Evolutionary conservation across 805 yeast genomes (phyloP), one percentile per base, ranked within the genome.

Genomic region (Saturnispora sanitii): DNA sequence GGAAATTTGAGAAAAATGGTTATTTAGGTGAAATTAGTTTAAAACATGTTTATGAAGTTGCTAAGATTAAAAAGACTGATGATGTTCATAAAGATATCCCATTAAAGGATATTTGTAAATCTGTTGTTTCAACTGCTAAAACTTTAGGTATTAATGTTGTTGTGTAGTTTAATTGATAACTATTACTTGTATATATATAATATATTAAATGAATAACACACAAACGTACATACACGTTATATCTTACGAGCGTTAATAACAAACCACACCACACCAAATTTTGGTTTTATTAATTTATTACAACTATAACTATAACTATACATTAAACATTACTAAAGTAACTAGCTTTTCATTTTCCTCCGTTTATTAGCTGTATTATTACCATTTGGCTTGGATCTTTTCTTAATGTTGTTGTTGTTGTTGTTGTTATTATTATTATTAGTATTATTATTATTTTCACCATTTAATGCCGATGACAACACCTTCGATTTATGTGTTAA

Each of bases 41-140:
- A 53, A 92, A 92, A 61, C 97, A 92, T 58, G 73, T 87, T 22
- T 92, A 85, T 57, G 97, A 90, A 64, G 83, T 92, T 52, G 97
- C 98, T 28, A 82, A 86, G 65, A 81, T 92, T 50, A 92, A 92
- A 66, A 77, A 87, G 59, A 81, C 79, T 2, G 98, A 92, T 61
- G 78, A 76, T 2, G 73, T 81, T 52, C 95, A 87, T 60, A 71
- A 77, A 41, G 70, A 72, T 39, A 63, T 81, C 43, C 83, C 79
- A 17, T 58, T 90, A 57, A 75, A 83, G 56, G 75, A 82, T 17
- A 79, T 92, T 33, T 82, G 82, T 42, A 90, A 90, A 53, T 76
- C 86, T 23, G 75, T 92, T 16, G 68, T 90, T 33, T 83, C 88
- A 49, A 83, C 94, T 2, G 97, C 97, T n/a, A 79, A 73, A 51